Base-by-base conservation (phyloP, 768 basidiomycete species). In the Mycena vulgaris region DNA sequence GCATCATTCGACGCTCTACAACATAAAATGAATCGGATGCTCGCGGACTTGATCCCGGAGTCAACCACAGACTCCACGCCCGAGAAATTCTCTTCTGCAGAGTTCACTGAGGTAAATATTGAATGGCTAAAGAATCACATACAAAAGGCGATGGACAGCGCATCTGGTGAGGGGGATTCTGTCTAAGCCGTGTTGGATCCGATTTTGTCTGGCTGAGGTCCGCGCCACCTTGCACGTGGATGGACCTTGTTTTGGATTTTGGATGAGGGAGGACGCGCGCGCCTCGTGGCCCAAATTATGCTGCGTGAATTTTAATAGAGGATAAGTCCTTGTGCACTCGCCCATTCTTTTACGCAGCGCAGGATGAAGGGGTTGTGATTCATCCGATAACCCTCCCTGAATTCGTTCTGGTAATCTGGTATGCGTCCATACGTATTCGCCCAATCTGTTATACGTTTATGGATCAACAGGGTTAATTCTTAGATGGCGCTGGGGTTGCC, bases 11-110 rank as follows among this genome's bases (percentile, higher is more conserved):
- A 65, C 17, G 28, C 40, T 23, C 14, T 42, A 8, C 27, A 57
- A 39, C 55, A 65, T 33, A 65, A 57, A n/a, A 40, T 65, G 17
- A 65, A 65, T 23, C 13, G 33, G 11, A 27, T 57, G 10, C 39
- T 65, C 2, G 63, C 63, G 9, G 30, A 5, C 1, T 23, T 65
- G 7, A 31, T 65, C 7, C 63, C 63, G 4, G 53, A 65, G 16
- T 30, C 28, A 3, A 65, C 63, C 28, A 42, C 16, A 13, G 63
- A 65, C 52, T 17, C 40, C 0, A 37, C 39, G 3, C 9, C 21
- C 4, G 63, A 64, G n/a, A 52, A 52, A 21, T 64, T 64, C 27
- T 64, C 56, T 23, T 53, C 63, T 25, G 14, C 21, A 11, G 19
- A 30, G 37, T 64, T 27, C 39, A 64, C 63, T 8, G 63, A 64